Percentiles rank a stretch among this genome's conserved stretches.
phyloP scores from a whole-genome alignment of 1,139 yeast genomes.

The Candida buenavistaensis region DNA sequence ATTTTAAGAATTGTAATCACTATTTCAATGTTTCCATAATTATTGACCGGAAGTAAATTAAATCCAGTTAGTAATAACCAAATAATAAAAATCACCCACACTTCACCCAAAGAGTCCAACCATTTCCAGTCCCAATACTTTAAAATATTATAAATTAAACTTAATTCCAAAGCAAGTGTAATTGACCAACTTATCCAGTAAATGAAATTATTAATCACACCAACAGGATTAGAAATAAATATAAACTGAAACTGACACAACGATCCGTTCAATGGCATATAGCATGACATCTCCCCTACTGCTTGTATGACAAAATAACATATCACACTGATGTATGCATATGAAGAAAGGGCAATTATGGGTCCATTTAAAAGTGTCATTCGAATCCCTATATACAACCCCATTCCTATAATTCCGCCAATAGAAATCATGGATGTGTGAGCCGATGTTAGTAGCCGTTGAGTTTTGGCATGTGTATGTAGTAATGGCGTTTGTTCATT shows the following conservation, averaged over 20 bases:
- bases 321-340: slow-evolving; percentile 18
- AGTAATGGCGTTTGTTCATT: neutral
- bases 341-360: slow-evolving; percentile 19
- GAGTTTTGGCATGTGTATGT: slow-evolving; percentile 12
- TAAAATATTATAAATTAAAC: slow-evolving; percentile 19
- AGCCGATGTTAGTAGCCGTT: slow-evolving; percentile 17
- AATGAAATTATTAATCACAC: slow-evolving; percentile 20
- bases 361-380: slow-evolving; percentile 21
- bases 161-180: slow-evolving; percentile 25
- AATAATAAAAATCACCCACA: slow-evolving; percentile 12
- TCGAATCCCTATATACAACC: slow-evolving; percentile 25
- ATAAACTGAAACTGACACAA: slow-evolving; percentile 22
- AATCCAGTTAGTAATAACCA: slow-evolving; percentile 20
- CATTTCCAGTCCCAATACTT: slow-evolving; percentile 16
- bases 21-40: slow-evolving; percentile 24
- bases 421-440: slow-evolving; percentile 25
- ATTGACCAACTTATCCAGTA: slow-evolving; percentile 31
- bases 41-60: slow-evolving; percentile 23
- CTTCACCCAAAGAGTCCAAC: slow-evolving; percentile 4
- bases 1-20: slow-evolving; percentile 22
- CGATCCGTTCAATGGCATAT: slow-evolving; percentile 22
- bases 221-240: slow-evolving; percentile 20
- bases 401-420: slow-evolving; percentile 31
- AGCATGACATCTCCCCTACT: slow-evolving; percentile 23
- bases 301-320: slow-evolving; percentile 20